phyloP scores from a whole-genome alignment of 495 filamentous ascomycete species.

The Daldinia caldariorum region DNA sequence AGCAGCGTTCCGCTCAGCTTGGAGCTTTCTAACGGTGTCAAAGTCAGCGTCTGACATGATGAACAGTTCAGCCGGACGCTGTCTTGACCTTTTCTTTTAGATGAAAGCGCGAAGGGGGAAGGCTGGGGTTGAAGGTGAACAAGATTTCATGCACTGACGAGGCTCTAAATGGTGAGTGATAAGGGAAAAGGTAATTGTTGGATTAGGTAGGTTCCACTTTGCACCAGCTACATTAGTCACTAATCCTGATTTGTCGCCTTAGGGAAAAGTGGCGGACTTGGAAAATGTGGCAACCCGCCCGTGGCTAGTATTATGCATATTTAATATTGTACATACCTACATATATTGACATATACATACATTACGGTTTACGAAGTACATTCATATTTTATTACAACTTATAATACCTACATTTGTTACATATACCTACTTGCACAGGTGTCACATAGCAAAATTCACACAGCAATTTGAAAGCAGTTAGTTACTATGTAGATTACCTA shows the following conservation, averaged over 20 bases:
- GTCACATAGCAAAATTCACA: not conserved
- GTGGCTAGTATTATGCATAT: constrained; percentile 10
- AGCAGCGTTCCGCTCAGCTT: constrained; percentile 91
- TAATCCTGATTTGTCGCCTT: constrained; percentile 7
- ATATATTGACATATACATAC: too few species aligned
- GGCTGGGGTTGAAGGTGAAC: constrained; percentile 15
- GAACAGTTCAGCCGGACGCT: constrained; percentile 42
- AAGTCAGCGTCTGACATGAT: constrained; percentile 79
- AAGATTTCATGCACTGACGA: constrained; percentile 39
- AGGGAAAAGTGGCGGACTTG: not conserved
- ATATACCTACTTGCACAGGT: not conserved
- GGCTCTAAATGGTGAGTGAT: constrained; percentile 21
- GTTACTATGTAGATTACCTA: constrained; percentile 29
- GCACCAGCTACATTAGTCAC: constrained; percentile 1
- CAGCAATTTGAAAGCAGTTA: not conserved
- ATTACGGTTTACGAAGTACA: too few species aligned
- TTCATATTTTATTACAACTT: too few species aligned
- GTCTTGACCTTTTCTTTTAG: constrained; percentile 48
- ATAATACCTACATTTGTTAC: too few species aligned
- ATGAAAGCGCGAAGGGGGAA: constrained; percentile 28
- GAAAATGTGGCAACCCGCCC: constrained; percentile 17
- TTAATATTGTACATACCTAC: too few species aligned
- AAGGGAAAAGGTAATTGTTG: constrained; percentile 12
- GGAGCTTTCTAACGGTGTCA: constrained; percentile 81
- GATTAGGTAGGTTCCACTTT: not conserved